Evolutionary conservation across 768 basidiomycete species (phyloP), one percentile per base, ranked within the genome.

Genomic region (Lactifluus echinatus): DNA sequence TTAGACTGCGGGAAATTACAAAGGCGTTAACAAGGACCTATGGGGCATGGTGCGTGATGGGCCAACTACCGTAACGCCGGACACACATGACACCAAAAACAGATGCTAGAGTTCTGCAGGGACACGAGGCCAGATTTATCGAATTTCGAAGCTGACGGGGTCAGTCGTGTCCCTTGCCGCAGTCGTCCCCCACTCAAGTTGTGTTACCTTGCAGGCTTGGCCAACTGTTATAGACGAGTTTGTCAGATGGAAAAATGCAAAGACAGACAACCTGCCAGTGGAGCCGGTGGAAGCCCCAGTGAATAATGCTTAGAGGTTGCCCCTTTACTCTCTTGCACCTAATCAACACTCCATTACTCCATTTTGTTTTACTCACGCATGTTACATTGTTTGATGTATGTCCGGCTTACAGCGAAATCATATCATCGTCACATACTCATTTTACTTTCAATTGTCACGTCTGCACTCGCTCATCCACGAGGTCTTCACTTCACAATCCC

Each of bases 191-290:
- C 6, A 4, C 39, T 24, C 42, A 42, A 47, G 46, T 53, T 44
- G n/a, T 47, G 43, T 26, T 37, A 56, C 37, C 29, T 39, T 21
- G 5, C 24, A 89, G 87, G 85, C 87, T 33, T 91, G 89, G 89
- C 89, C 89, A 0, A 86, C 87, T 14, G 73, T 89, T 60, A 70
- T 91, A 44, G 89, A 92, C 64, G 83, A 89, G 59, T 92, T 91
- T 65, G 87, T 83, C 5, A 66, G 67, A 2, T 89, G 83, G 85
- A 88, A 84, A 66, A 73, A 69, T 57, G 57, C 55, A 5, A 71
- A 62, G 56, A n/a, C 15, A n/a, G 33, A 42, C 39, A 31, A 42
- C 15, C 43, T 29, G 26, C 33, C 39, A 12, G 34, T 33, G 29
- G 52, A 37, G 26, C 33, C 39, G 8, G 34, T 33, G 29, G 52